Evolutionary conservation across 139 green algal genomes (phyloP), one percentile per base, ranked within the genome.

Genomic region (Auxenochlorella pyrenoidosa): DNA sequence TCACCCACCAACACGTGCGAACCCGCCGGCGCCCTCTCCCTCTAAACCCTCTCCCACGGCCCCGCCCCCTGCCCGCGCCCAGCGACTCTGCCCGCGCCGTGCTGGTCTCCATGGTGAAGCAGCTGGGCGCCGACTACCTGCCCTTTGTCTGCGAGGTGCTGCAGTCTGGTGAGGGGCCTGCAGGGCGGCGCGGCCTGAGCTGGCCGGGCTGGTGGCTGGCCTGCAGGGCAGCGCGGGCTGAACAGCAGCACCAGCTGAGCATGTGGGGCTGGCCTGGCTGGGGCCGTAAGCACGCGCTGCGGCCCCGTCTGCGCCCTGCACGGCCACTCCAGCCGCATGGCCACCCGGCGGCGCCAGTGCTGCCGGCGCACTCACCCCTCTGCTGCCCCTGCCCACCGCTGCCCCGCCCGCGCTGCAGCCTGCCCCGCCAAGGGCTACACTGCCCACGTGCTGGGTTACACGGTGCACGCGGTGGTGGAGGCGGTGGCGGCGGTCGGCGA

Each of bases 401-500:
- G 38, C 34, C 68, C 68, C 21, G 63, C 24, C 63, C 15, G 66
- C 66, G 21, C n/a, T 65, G 65, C 43, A 81, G 71, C 5, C 91
- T 97, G 63, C 92, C 93, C 8, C 54, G 89, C 80, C 81, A 85
- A 65, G 43, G 96, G 96, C n/a, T 98, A 94, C 91, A 96, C 94
- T 8, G 93, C 95, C 8, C 96, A 99, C 75, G 94, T 99, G 30
- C 91, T 97, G 30, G 96, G 96, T 38, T 98, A 96, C 94, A 98
- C 96, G 3, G 72, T 96, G 82, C 93, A 98, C 81, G 92, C 94
- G 22, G 87, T 97, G 71, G 88, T 98, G 28, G 90, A 96, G 77
- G 94, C 86, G 24, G 80, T 94, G 68, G 87, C 77, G 60, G 34
- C 44, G 19, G 89, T 59, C 51, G 77, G 65, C 32, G 8, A 78